These are phyloP conservation scores for Tricholoma bakamatsutake DNA, from an alignment of 768 basidiomycete genomes.

Conservation along the genomic window DNA sequence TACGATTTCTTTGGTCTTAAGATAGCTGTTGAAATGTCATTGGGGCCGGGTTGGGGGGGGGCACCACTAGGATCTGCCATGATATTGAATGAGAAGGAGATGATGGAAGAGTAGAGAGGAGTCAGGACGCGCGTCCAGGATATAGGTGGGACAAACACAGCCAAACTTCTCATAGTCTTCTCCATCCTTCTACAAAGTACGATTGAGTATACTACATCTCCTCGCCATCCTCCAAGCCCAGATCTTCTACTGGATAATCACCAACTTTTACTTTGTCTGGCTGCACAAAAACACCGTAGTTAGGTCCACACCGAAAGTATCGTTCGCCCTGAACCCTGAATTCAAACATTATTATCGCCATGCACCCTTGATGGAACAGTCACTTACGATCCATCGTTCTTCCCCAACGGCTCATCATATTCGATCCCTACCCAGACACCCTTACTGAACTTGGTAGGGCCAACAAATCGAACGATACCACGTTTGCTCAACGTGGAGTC, in stretches of 20 bases:
- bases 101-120: conserved; percentile 15
- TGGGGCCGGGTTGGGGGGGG: conserved; percentile 73
- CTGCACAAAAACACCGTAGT: conserved; percentile 82
- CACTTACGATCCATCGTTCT: conserved; percentile 91
- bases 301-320: conserved; percentile 79
- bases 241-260: conserved; percentile 81
- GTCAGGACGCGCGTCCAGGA: conserved; percentile 37
- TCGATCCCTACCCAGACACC: conserved; percentile 88
- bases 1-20: conserved; percentile 97
- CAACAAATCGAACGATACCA: conserved; percentile 84
- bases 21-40: conserved; percentile 93
- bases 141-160: conserved; percentile 17
- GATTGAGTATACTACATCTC: conserved; percentile 50
- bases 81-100: conserved; percentile 13
- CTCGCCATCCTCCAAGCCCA: conserved; percentile 63
- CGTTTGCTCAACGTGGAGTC: conserved; percentile 70
- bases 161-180: conserved; percentile 14
- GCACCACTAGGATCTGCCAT: conserved; percentile 85
- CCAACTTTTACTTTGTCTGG: conserved; percentile 78
- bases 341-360: neutral
- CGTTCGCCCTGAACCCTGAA: conserved; percentile 72
- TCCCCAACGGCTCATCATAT: conserved; percentile 93
- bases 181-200: conserved; percentile 24
- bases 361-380: conserved; percentile 1
- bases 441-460: conserved; percentile 68